These are phyloP conservation scores for Sarcocystis neurona DNA, from an alignment of 169 alveolate genomes.

Conservation along the genomic window DNA sequence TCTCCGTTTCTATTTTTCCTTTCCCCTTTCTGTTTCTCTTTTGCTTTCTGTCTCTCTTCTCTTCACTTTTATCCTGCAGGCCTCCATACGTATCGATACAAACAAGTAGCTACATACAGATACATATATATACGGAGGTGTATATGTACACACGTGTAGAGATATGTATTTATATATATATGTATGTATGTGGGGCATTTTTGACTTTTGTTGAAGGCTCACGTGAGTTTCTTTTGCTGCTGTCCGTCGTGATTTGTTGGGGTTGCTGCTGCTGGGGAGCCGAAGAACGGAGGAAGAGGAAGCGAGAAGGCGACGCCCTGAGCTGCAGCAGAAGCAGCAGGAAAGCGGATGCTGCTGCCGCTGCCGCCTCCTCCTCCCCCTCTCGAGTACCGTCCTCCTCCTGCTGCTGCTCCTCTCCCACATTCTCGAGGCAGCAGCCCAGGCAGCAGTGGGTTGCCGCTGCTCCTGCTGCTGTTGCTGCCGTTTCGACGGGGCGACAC, in stretches of 20 bases:
- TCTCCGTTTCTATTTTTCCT: too few relatives aligned
- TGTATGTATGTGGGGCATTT: not conserved
- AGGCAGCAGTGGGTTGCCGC: too few relatives aligned
- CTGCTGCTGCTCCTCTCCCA: not conserved
- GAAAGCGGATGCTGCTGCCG: not conserved
- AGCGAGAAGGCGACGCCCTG: slow-evolving; percentile 6
- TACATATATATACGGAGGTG: not conserved
- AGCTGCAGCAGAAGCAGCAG: not conserved
- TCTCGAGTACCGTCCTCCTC: not conserved
- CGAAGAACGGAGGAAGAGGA: too few relatives aligned
- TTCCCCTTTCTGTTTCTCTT: too few relatives aligned
- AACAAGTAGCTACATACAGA: too few relatives aligned
- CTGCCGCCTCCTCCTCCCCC: slow-evolving; percentile 14
- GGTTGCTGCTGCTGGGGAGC: not conserved
- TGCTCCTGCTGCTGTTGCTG: too few relatives aligned
- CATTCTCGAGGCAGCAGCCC: not conserved
- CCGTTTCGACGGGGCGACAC: not conserved
- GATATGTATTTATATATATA: not conserved
- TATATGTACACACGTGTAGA: not conserved
- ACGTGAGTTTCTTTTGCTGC: slow-evolving; percentile 15
- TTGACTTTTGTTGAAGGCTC: not conserved
- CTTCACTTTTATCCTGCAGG: too few relatives aligned
- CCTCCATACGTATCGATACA: too few relatives aligned
- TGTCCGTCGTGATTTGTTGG: not conserved
- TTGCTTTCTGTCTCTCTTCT: too few relatives aligned